Evolutionary conservation across 306 rosid genomes (phyloP).

Genomic region (Rosa lucieae): DNA sequence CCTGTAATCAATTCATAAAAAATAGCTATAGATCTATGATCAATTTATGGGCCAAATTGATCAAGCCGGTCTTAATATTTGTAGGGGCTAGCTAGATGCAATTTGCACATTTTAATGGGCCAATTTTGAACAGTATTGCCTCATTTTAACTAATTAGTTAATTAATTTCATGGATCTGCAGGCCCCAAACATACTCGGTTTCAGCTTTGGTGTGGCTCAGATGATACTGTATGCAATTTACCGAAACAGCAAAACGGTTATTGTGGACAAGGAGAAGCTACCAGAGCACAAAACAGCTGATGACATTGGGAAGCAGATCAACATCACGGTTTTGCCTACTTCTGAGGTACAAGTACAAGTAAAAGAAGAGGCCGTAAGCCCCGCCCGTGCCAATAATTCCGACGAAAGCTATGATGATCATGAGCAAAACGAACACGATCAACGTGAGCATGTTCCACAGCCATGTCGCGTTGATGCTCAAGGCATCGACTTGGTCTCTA

Average conservation of each 20-base stretch:
- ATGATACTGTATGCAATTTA: conserved; percentile 61
- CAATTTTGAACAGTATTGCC: conserved; percentile 3
- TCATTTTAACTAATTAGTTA: not conserved
- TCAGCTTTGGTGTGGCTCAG: conserved; percentile 72
- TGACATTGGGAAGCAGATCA: conserved; percentile 33
- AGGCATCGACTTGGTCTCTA: not conserved
- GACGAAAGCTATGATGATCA: not conserved
- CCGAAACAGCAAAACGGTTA: conserved; percentile 39
- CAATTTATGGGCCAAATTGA: conserved; percentile 1
- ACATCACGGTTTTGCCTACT: conserved; percentile 12
- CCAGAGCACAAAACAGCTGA: conserved; percentile 49
- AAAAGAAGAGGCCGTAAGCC: not conserved
- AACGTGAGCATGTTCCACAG: not conserved
- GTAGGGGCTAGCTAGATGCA: not conserved
- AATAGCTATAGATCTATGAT: not conserved
- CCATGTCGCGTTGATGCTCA: conserved; percentile 6
- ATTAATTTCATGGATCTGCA: conserved; percentile 26
- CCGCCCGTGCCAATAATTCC: not conserved
- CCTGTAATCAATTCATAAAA: not conserved
- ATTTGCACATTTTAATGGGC: not conserved
- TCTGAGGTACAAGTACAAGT: conserved; percentile 23
- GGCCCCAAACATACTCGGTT: conserved; percentile 86
- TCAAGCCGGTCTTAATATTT: not conserved
- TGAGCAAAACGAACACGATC: not conserved
- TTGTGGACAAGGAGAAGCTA: conserved; percentile 44